Percentiles rank a stretch among this genome's conserved stretches.
phyloP scores from a whole-genome alignment of 108 stramenopile genomes.

The Tribonema minus region DNA sequence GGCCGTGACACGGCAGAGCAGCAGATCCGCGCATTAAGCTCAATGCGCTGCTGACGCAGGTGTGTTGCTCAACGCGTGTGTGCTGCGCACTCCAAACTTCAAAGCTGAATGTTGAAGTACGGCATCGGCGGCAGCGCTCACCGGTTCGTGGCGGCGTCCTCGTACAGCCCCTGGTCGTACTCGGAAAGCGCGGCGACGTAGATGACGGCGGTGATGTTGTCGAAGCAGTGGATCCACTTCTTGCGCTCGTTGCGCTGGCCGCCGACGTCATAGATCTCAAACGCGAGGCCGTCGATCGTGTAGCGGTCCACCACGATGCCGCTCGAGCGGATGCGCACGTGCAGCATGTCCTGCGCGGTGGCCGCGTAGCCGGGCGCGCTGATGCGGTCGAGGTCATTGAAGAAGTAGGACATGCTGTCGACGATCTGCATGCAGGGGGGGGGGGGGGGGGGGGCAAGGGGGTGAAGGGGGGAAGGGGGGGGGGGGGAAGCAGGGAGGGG shows the following conservation, averaged over 20 bases:
- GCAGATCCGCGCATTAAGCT: too few relatives aligned
- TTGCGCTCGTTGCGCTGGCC: slow-evolving; percentile 65
- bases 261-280: slow-evolving; percentile 84
- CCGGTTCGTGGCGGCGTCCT: slow-evolving; percentile 90
- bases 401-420: slow-evolving; percentile 72
- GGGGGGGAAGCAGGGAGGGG: too few relatives aligned
- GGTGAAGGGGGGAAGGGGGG: too few relatives aligned
- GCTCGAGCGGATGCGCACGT: slow-evolving; percentile 54
- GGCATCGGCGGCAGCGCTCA: too few relatives aligned
- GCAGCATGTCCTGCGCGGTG: slow-evolving; percentile 58
- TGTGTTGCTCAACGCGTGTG: too few relatives aligned
- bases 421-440: too few relatives aligned
- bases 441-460: too few relatives aligned
- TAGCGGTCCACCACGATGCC: slow-evolving; percentile 61
- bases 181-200: slow-evolving; percentile 93
- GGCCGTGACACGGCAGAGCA: too few relatives aligned
- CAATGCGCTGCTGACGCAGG: too few relatives aligned
- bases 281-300: slow-evolving; percentile 66
- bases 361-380: slow-evolving; percentile 59
- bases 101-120: too few relatives aligned
- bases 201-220: slow-evolving; percentile 95
- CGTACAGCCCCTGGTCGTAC: slow-evolving; percentile 92
- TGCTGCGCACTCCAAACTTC: too few relatives aligned
- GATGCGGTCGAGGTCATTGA: slow-evolving; percentile 68
- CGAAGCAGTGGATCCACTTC: slow-evolving; percentile 72